These are phyloP conservation scores for Malus orientalis DNA, from an alignment of 306 rosid genomes.

Conservation along the genomic window DNA sequence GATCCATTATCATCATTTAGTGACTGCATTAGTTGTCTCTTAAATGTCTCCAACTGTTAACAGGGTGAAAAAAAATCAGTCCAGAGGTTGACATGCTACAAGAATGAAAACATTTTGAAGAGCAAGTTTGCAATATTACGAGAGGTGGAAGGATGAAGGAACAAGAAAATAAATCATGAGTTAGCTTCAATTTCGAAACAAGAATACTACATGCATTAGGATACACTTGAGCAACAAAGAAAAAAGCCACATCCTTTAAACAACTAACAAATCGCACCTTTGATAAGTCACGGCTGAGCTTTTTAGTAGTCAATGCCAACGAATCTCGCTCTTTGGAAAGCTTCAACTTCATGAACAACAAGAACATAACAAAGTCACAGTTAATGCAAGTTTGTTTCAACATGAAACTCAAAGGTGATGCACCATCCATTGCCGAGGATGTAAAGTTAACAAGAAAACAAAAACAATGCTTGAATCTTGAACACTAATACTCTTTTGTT, in stretches of 20 bases:
- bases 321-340: conserved; percentile 73
- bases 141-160: not conserved
- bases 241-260: not conserved
- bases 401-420: not conserved
- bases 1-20: conserved; percentile 69
- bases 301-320: conserved; percentile 55
- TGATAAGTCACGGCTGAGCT: conserved; percentile 74
- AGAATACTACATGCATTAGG: not conserved
- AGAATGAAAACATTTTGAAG: not conserved
- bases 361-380: not conserved
- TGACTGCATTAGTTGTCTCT: conserved; percentile 87
- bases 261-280: conserved; percentile 37
- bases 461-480: not conserved
- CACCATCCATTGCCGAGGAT: not conserved
- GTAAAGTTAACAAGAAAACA: not conserved
- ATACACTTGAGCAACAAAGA: not conserved
- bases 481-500: not conserved
- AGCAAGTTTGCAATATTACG: not conserved
- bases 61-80: not conserved
- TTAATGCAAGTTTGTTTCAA: not conserved
- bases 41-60: conserved; percentile 84
- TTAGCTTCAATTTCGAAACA: not conserved
- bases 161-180: not conserved
- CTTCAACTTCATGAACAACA: conserved; percentile 40
- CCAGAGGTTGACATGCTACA: not conserved